Conservation (phyloP, 306 rosid species). For the Citrullus amarus region DNA sequence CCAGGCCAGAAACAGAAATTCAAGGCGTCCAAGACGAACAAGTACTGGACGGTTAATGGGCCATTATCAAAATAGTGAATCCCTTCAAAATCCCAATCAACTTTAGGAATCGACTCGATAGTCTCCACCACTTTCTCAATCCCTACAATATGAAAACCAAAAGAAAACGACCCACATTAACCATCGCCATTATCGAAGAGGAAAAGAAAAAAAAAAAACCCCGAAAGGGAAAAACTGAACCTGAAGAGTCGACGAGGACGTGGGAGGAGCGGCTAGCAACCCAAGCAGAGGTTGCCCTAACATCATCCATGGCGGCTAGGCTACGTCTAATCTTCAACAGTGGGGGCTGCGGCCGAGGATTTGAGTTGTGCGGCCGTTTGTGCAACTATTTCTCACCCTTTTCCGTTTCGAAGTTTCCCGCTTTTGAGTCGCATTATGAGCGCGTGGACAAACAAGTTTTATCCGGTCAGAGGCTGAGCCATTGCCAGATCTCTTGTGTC, state of each 20-base stretch:
- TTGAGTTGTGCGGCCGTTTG: neutral
- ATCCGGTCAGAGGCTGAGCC: neutral
- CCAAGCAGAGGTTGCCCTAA: constrained; percentile 85
- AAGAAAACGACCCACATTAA: neutral
- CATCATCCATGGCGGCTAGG: constrained; percentile 60
- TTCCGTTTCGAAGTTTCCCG: constrained; percentile 42
- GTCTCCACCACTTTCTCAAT: constrained; percentile 66
- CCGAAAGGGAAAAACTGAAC: constrained; percentile 15
- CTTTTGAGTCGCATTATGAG: constrained; percentile 6
- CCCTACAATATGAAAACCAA: constrained; percentile 28
- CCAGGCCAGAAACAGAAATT: constrained; percentile 99
- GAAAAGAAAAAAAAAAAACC: neutral
- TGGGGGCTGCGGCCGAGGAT: constrained; percentile 18
- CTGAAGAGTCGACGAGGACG: constrained; percentile 67
- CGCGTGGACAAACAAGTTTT: neutral
- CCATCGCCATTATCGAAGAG: neutral
- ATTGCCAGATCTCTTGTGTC: neutral
- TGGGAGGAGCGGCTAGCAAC: constrained; percentile 75
- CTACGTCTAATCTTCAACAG: neutral
- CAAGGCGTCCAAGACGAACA: constrained; percentile 75
- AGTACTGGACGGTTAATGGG: constrained; percentile 86
- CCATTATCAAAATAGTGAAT: constrained; percentile 91
- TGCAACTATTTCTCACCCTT: neutral
- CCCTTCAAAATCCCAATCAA: constrained; percentile 96
- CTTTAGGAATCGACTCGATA: constrained; percentile 66